phyloP scores from a whole-genome alignment of 148 eudicot genomes.

The Vaccinium darrowii region DNA sequence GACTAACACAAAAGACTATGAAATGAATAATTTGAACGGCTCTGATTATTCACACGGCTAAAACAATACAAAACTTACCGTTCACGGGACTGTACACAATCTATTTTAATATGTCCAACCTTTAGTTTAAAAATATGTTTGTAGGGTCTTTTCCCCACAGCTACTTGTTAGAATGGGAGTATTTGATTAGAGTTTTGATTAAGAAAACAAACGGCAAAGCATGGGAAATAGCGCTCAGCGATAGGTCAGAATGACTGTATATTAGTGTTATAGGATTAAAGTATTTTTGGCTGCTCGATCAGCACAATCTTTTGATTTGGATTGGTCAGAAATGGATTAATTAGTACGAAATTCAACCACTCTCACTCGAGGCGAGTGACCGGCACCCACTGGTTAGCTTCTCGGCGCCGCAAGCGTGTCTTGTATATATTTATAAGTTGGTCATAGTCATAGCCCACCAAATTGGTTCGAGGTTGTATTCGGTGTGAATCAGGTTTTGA shows the following conservation, averaged over 20 bases:
- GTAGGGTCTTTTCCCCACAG: background rate
- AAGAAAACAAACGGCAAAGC: background rate
- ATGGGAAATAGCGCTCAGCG: background rate
- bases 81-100: too few relatives aligned
- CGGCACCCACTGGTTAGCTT: background rate
- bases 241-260: background rate
- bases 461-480: background rate
- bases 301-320: background rate
- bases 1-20: too few relatives aligned
- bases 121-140: background rate
- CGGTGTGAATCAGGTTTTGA: background rate
- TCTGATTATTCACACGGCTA: too few relatives aligned
- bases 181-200: background rate
- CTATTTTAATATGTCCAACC: background rate
- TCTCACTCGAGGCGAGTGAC: background rate
- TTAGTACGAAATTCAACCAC: background rate
- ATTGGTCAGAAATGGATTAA: background rate
- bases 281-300: conserved; percentile 1
- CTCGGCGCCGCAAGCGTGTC: background rate
- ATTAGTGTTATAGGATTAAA: background rate
- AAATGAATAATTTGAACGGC: too few relatives aligned
- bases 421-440: background rate
- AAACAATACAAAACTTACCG: too few relatives aligned
- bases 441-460: background rate
- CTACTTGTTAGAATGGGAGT: background rate